Evolutionary conservation across 345 rosid species (phyloP), one percentile per base, ranked within the genome.

Genomic region (Sonneratia alba): DNA sequence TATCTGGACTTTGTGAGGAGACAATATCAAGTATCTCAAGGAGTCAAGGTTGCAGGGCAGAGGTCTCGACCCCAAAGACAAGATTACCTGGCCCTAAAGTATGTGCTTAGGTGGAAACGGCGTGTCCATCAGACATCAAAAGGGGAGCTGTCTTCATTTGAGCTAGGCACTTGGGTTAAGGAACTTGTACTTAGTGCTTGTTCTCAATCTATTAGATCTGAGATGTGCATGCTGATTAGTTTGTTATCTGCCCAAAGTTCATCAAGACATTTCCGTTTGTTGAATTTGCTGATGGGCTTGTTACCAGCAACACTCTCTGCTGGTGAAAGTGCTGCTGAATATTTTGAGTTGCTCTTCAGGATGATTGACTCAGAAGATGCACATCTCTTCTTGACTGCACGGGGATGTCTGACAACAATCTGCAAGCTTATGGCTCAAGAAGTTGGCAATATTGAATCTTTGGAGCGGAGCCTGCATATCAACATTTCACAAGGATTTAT

Each of bases 1-100:
- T 95, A 95, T 83, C 85, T 95, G 72, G 99, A 95, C 78, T 95
- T 95, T 87, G 99, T 95, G 73, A 87, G 99, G 85, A 90, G 99
- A 84, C 96, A 92, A 76, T 92, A 90, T 84, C 92, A 87, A 81
- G 98, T 84, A 70, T 90, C 90, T 76, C 98, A 90, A 80, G 81
- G 85, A 42, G 84, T 86, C 69, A 92, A 85, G 79, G 82, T 83
- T 81, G 78, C 78, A 40, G 85, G 86, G 71, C 96, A 84, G 84
- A 89, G 85, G 80, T 86, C 92, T 74, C 88, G 86, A 62, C 72
- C 89, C 24, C 97, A 89, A 74, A 88, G 90, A 83, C 75, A 85
- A 62, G 99, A 95, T 71, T 90, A 85, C 78, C 72, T 92, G 75
- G 94, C 91, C 75, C 96, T 95, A 65, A 95, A 95, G 84, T 95